phyloP scores from a whole-genome alignment of 2,329 filamentous ascomycete genomes.

The Trichoderma citrinoviride region DNA sequence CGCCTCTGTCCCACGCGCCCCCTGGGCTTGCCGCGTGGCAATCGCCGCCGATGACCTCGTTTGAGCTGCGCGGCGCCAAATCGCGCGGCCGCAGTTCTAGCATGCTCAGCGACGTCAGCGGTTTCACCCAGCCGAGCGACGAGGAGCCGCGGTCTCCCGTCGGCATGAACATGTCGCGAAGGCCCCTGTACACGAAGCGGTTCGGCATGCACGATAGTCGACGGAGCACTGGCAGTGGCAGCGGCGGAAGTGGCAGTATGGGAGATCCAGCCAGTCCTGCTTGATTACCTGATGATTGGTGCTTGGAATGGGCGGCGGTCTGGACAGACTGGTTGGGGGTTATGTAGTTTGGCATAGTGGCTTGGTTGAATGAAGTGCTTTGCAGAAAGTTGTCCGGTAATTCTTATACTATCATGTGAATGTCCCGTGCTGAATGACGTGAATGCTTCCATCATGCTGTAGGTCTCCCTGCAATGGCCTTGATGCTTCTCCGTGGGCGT shows the following conservation, averaged over 20 bases:
- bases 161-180: constrained; percentile 13
- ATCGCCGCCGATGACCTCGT: constrained; percentile 40
- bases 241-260: constrained; percentile 49
- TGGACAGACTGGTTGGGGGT: background rate
- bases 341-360: constrained; percentile 20
- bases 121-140: constrained; percentile 61
- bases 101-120: constrained; percentile 66
- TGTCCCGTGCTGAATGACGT: background rate
- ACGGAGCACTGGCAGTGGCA: constrained; percentile 45
- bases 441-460: too few species aligned
- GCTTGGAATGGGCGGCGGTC: too few species aligned
- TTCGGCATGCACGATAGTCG: constrained; percentile 29
- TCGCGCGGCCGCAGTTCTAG: constrained; percentile 60
- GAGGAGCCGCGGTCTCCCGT: constrained; percentile 41
- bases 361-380: constrained; percentile 20
- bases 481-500: too few species aligned
- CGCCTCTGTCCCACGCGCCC: constrained; percentile 32
- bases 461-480: too few species aligned
- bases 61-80: constrained; percentile 39
- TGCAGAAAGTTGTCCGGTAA: background rate
- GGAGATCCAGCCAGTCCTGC: constrained; percentile 53
- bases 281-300: constrained; percentile 1
- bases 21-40: constrained; percentile 36
- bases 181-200: constrained; percentile 21
- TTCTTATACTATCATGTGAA: background rate